Base-by-base conservation (phyloP, 2,329 filamentous ascomycete genomes). In the Trichophyton benhamiae region DNA sequence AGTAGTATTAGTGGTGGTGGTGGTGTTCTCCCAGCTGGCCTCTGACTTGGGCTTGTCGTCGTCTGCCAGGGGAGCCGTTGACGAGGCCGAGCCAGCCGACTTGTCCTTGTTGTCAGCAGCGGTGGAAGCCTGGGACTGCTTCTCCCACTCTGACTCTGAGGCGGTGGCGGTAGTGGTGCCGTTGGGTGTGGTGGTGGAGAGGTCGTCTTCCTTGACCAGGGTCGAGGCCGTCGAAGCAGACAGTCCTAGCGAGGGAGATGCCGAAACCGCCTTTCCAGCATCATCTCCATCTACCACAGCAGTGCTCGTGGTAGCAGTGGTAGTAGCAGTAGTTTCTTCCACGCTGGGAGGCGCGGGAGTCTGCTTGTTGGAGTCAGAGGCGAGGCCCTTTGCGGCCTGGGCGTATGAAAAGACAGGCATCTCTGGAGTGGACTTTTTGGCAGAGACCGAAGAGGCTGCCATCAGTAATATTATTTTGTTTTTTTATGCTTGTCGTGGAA, bases 301-400 rank as follows among this genome's bases (percentile, higher is more conserved):
- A 2, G 53, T 8, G 67, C 62, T 68, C 66, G 63, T 33, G 6
- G 36, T 9, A 13, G 15, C 13, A 13, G 22, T 17, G 22, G n/a
- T 5, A 15, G 13, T 17, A 8, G 46, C 17, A 9, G 2, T 15
- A 17, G n/a, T 49, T 15, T 60, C 59, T 3, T 30, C 49, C 6
- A 25, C n/a, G 1, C 33, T 36, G 33, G 33, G 33, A 36, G 33
- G 2, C 2, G 33, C 1, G 2, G 33, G 20, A 11, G 15, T 63
- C 77, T 74, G 58, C 78, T 72, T 59, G 22, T 22, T 22, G 77
- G 69, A 61, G 22, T 57, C 53, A 13, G 53, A 36, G 61, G 82
- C 77, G 69, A 87, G 83, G 70, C 91, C 90, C 75, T 94, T 94
- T 63, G 92, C 92, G 71, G 92, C 92, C 81, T 96, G 91, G 69